Evolutionary conservation across 352 stramenopile genomes (phyloP).

Genomic region (Peronospora belbahrii): DNA sequence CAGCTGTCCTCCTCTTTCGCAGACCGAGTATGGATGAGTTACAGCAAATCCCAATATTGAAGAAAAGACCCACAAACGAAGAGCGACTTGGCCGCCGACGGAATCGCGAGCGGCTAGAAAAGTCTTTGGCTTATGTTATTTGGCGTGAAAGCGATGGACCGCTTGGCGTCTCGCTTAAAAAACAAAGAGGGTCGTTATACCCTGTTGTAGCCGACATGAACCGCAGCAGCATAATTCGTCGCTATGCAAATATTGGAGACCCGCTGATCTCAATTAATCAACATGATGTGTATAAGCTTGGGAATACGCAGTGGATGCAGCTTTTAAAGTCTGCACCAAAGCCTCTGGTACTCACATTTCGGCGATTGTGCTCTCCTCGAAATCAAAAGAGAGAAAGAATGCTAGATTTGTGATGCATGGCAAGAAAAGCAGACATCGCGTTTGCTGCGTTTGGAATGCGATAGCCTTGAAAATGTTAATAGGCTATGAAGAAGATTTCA

Average conservation of each 20-base stretch:
- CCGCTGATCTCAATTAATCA: slow-evolving; percentile 54
- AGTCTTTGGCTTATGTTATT: slow-evolving; percentile 46
- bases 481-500: too few relatives aligned
- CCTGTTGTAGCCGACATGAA: slow-evolving; percentile 41
- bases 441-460: too few relatives aligned
- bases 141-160: slow-evolving; percentile 46
- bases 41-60: slow-evolving; percentile 8
- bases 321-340: slow-evolving; percentile 42
- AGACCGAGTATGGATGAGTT: slow-evolving; percentile 31
- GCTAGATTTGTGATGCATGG: slow-evolving; percentile 32
- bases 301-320: slow-evolving; percentile 34
- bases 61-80: slow-evolving; percentile 19
- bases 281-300: slow-evolving; percentile 40
- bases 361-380: slow-evolving; percentile 9
- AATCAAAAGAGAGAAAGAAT: slow-evolving; percentile 21
- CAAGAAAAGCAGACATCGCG: too few relatives aligned
- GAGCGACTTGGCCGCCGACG: slow-evolving; percentile 9
- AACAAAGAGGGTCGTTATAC: slow-evolving; percentile 29
- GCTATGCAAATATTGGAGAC: slow-evolving; percentile 32
- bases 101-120: slow-evolving; percentile 43
- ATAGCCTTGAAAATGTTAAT: too few relatives aligned
- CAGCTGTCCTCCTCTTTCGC: slow-evolving; percentile 45
- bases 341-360: slow-evolving; percentile 52
- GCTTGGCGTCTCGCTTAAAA: slow-evolving; percentile 43
- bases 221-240: slow-evolving; percentile 24